Evolutionary conservation across 768 basidiomycete species (phyloP), one percentile per base, ranked within the genome.

Genomic region (Rubroboletus pulcherrimus): DNA sequence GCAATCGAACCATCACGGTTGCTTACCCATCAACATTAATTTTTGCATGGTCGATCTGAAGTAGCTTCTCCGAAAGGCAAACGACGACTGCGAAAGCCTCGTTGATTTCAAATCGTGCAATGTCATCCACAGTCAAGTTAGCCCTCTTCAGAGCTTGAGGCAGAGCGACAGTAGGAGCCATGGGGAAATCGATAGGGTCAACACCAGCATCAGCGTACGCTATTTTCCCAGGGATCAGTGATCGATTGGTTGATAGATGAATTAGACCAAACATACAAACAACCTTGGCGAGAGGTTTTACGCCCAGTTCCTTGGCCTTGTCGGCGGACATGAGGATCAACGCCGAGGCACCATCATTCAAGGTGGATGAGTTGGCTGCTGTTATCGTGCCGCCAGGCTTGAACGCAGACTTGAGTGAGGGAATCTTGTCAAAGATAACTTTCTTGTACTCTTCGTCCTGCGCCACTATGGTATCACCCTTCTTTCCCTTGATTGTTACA

Each of bases 381-480:
- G 97, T 99, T 75, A 99, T 93, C 51, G 80, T 83, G 48, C 94
- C 94, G 55, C 85, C 90, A 59, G 86, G 79, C 75, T 89, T 87
- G 84, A 99, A 99, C 34, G 89, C 89, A 49, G 95, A 93, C 61
- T 83, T 84, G 58, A 99, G 81, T 7, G 84, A 77, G 34, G 94
- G 91, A 60, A 98, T 82, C 73, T 99, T 99, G 60, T 97, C 95
- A 68, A 85, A 94, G 66, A 96, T 84, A 61, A 99, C 85, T 63
- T 93, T 89, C 79, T 95, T 98, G 81, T 93, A 98, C 68, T 98
- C 97, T 73, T 99, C 97, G 66, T 99, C 97, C 77, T 98, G 95
- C 61, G 81, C 81, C 43, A 99, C 83, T 49, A 97, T 71, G 31
- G 83, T 87, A 69, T 96, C 91, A 40, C 93, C 92, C 77, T 97